Conservation (phyloP, 2,329 filamentous ascomycete genomes). For the Trichophyton equinum region DNA sequence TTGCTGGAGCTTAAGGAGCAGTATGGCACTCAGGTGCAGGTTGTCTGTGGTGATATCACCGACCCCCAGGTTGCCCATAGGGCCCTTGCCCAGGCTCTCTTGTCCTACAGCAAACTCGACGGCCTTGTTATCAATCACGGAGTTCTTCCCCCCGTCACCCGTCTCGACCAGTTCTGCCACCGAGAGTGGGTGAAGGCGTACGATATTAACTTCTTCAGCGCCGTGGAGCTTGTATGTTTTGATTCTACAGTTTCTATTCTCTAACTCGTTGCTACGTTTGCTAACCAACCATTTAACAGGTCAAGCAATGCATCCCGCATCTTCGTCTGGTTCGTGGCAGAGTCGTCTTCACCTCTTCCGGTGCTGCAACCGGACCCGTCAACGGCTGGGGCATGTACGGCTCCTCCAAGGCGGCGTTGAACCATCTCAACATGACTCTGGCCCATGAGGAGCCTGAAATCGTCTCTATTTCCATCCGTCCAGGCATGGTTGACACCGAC, state of each 20-base stretch:
- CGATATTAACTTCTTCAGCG: slow-evolving; percentile 79
- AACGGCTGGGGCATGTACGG: slow-evolving; percentile 70
- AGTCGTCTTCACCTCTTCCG: slow-evolving; percentile 68
- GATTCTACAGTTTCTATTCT: neutral
- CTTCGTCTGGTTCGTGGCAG: slow-evolving; percentile 57
- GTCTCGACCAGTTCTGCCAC: slow-evolving; percentile 49
- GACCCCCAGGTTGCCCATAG: slow-evolving; percentile 44
- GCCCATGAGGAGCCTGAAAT: slow-evolving; percentile 65
- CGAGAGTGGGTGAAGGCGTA: slow-evolving; percentile 66
- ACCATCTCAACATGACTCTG: slow-evolving; percentile 63
- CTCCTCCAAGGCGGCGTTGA: slow-evolving; percentile 69
- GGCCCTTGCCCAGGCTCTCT: slow-evolving; percentile 52
- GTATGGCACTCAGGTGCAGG: slow-evolving; percentile 43
- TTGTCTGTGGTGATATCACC: slow-evolving; percentile 46
- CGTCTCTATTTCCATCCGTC: slow-evolving; percentile 58
- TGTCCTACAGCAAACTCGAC: slow-evolving; percentile 59
- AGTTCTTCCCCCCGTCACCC: slow-evolving; percentile 59
- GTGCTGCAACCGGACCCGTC: slow-evolving; percentile 56
- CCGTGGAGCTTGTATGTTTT: slow-evolving; percentile 56
- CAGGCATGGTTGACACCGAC: slow-evolving; percentile 73
- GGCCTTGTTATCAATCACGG: slow-evolving; percentile 83
- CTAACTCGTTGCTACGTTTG: neutral
- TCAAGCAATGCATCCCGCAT: slow-evolving; percentile 56
- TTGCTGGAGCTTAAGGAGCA: slow-evolving; percentile 42
- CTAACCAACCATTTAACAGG: slow-evolving; percentile 34